Conservation (phyloP, 2,329 filamentous ascomycete genomes). For the Ceratocystis ficicola region DNA sequence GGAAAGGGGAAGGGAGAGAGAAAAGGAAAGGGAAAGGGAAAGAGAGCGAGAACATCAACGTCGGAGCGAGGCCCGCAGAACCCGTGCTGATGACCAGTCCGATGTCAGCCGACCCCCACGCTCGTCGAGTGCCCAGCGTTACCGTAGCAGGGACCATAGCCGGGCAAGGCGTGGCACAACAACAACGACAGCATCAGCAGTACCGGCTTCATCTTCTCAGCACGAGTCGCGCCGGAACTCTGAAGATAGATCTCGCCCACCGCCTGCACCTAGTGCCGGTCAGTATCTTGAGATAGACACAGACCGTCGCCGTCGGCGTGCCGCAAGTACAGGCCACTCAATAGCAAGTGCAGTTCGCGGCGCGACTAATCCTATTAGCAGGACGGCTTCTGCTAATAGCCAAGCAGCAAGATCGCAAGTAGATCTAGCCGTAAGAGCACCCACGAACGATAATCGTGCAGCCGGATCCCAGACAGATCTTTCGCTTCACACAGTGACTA, state of each 20-base stretch:
- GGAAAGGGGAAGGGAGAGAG: not conserved
- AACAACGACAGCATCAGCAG: not conserved
- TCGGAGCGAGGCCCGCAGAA: slow-evolving; percentile 5
- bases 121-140: slow-evolving; percentile 25
- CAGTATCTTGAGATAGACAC: slow-evolving; percentile 33
- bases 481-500: not conserved
- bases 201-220: not conserved
- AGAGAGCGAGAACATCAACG: slow-evolving; percentile 16
- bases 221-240: slow-evolving; percentile 30
- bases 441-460: not conserved
- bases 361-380: slow-evolving; percentile 38
- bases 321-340: slow-evolving; percentile 36
- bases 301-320: slow-evolving; percentile 37
- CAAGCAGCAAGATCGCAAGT: slow-evolving; percentile 52
- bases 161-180: slow-evolving; percentile 3
- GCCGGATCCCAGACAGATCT: slow-evolving; percentile 1
- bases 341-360: slow-evolving; percentile 32
- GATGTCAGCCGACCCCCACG: slow-evolving; percentile 25
- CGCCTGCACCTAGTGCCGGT: slow-evolving; percentile 35
- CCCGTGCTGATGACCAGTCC: not conserved
- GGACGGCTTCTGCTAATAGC: slow-evolving; percentile 34
- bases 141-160: slow-evolving; percentile 23
- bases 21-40: slow-evolving; percentile 12
- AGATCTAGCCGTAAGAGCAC: slow-evolving; percentile 41
- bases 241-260: slow-evolving; percentile 43